A percentile compares a stretch with the other conserved stretches of the same genome.
Evolutionary conservation across 805 yeast genomes (phyloP).

Genomic region (Yarrowia sp.): DNA sequence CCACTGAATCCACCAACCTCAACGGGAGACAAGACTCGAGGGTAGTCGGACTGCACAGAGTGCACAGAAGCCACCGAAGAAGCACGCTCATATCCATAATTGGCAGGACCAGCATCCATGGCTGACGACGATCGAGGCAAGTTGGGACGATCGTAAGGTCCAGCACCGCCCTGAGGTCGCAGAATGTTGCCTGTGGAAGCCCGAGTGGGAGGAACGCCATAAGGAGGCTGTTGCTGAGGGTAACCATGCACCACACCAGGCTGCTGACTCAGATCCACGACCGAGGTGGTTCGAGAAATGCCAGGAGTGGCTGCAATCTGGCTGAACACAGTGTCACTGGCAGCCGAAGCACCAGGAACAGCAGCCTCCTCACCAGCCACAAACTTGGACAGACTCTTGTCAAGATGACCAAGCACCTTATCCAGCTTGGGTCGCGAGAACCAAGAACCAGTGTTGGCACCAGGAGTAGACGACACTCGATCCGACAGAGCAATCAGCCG

Average conservation of each 20-base stretch:
- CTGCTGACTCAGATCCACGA: constrained; percentile 24
- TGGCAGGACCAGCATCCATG: constrained; percentile 37
- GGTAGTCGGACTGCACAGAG: constrained; percentile 11
- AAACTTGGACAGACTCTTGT: constrained; percentile 70
- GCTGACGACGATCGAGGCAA: constrained; percentile 56
- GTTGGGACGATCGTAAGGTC: constrained; percentile 58
- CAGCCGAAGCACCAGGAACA: constrained; percentile 6
- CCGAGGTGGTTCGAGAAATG: constrained; percentile 20
- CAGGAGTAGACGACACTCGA: constrained; percentile 9
- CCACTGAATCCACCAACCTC: constrained; percentile 27
- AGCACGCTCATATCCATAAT: constrained; percentile 10
- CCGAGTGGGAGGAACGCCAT: constrained; percentile 9
- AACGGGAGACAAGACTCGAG: constrained; percentile 26
- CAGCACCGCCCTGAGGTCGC: constrained; percentile 53
- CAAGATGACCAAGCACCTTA: constrained; percentile 83
- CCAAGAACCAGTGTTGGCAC: constrained; percentile 26
- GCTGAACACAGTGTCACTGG: constrained; percentile 35
- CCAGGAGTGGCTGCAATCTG: constrained; percentile 25
- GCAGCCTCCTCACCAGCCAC: constrained; percentile 81
- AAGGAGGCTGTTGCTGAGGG: constrained; percentile 1
- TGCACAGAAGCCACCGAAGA: constrained; percentile 9
- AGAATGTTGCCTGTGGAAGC: constrained; percentile 34
- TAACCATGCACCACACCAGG: not conserved
- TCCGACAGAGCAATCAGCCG: constrained; percentile 2
- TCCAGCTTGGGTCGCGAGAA: constrained; percentile 54